These are phyloP conservation scores for Aspergillus sp. DNA, from an alignment of 2,329 filamentous ascomycete genomes.

Conservation along the genomic window DNA sequence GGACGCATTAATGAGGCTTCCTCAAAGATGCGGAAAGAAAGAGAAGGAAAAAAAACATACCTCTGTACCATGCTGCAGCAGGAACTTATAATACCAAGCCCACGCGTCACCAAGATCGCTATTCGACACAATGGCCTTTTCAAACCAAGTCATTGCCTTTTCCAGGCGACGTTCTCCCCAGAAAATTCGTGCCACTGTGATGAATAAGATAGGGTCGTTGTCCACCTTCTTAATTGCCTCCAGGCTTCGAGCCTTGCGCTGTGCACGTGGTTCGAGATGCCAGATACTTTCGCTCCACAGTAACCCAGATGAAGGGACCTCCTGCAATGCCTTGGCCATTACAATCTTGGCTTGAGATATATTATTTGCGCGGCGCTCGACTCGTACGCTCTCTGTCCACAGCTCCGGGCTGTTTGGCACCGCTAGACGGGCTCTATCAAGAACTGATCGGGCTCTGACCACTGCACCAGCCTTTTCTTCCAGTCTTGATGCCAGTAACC, in stretches of 20 bases:
- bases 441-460: constrained; percentile 89
- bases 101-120: constrained; percentile 87
- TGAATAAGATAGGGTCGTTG: constrained; percentile 83
- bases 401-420: constrained; percentile 81
- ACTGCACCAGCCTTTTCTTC: constrained; percentile 81
- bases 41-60: constrained; percentile 36
- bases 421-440: constrained; percentile 85
- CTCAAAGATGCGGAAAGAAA: neutral
- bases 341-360: constrained; percentile 79
- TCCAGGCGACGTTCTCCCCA: constrained; percentile 91
- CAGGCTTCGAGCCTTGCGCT: constrained; percentile 84
- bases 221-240: constrained; percentile 98
- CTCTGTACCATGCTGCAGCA: constrained; percentile 86
- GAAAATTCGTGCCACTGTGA: constrained; percentile 91
- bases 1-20: constrained; percentile 7
- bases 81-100: constrained; percentile 97
- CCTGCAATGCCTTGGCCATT: constrained; percentile 91
- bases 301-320: constrained; percentile 81
- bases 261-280: constrained; percentile 86
- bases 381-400: constrained; percentile 90
- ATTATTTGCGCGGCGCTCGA: constrained; percentile 87
- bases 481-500: constrained; percentile 83
- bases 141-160: constrained; percentile 95
- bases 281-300: constrained; percentile 95
- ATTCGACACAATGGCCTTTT: constrained; percentile 87